These are phyloP conservation scores for Pseudopithomyces chartarum DNA, from an alignment of 2,329 filamentous ascomycete genomes.

Conservation along the genomic window DNA sequence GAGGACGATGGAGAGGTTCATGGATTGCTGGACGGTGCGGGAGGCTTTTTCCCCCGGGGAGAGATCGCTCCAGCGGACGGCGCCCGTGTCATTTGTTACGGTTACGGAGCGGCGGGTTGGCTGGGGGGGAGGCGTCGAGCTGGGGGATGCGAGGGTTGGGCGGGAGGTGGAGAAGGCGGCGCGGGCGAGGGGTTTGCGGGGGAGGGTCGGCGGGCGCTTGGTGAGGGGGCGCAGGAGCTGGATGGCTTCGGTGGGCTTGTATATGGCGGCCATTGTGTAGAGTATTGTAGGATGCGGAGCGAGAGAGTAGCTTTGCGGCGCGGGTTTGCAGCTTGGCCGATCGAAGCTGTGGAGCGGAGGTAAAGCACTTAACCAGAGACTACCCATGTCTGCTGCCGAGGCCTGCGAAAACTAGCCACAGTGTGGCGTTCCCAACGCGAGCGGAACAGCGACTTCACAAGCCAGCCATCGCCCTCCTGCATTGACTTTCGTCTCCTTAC, in stretches of 20 bases:
- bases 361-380: no score
- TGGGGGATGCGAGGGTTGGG: slow-evolving; percentile 34
- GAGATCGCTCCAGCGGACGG: slow-evolving; percentile 79
- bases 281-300: background rate
- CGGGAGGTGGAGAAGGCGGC: slow-evolving; percentile 32
- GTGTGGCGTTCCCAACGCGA: no score
- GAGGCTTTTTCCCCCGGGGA: slow-evolving; percentile 78
- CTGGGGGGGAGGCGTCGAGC: slow-evolving; percentile 36
- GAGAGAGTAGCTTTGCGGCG: background rate
- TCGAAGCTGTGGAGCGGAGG: background rate
- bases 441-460: background rate
- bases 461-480: no score
- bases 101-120: slow-evolving; percentile 74
- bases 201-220: slow-evolving; percentile 22
- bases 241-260: slow-evolving; percentile 37
- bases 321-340: no score
- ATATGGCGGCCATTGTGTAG: slow-evolving; percentile 33
- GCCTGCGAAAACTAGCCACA: slow-evolving; percentile 13
- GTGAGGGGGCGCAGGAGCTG: slow-evolving; percentile 29
- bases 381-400: slow-evolving; percentile 1
- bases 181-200: slow-evolving; percentile 17
- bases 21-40: slow-evolving; percentile 84
- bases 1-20: slow-evolving; percentile 82
- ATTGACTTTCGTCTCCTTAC: no score
- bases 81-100: slow-evolving; percentile 83